Base-by-base conservation (phyloP, 257 asterid genomes). In the Capsicum chinense region DNA sequence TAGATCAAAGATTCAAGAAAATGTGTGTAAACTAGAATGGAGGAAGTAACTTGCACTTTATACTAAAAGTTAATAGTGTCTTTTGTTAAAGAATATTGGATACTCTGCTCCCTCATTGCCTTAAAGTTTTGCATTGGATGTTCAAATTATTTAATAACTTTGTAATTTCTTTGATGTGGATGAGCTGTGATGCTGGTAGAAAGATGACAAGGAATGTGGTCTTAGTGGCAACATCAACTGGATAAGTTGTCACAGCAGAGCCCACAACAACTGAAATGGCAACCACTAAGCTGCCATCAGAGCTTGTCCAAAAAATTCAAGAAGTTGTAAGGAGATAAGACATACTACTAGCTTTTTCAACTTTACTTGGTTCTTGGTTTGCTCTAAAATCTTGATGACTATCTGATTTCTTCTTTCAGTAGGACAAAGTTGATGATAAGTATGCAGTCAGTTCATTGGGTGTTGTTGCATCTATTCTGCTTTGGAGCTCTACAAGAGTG, bases 401-500 rank as follows among this genome's bases (percentile, higher is more conserved):
- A 3, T 26, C 80, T 11, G 9, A 21, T 7, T 70, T 62, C 52
- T 66, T 52, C 13, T 56, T 83, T 48, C 85, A 94, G 99, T 95
- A 98, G 99, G 95, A 92, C 56, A 95, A 93, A 89, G 89, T 94
- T 44, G 99, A 95, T 6, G 98, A 95, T 89, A 95, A 95, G 87
- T 95, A 95, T 35, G 98, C 99, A 26, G 97, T 95, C 82, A 84
- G 87, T 87, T 92, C 98, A 84, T 89, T 95, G 58, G 98, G 86
- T 8, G 94, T 90, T 85, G 95, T 97, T 42, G 94, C 88, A 84
- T 88, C 73, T 71, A 82, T 95, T 58, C 97, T 93, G 16, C 88
- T 94, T 17, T 89, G 90, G 81, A 95, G 89, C 83, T 88, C 93
- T 52, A 87, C 94, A 15, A 97, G 99, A 87, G 79, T 90, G 88